Conservation (phyloP, 108 stramenopile species). For the Fragilaria radians region DNA sequence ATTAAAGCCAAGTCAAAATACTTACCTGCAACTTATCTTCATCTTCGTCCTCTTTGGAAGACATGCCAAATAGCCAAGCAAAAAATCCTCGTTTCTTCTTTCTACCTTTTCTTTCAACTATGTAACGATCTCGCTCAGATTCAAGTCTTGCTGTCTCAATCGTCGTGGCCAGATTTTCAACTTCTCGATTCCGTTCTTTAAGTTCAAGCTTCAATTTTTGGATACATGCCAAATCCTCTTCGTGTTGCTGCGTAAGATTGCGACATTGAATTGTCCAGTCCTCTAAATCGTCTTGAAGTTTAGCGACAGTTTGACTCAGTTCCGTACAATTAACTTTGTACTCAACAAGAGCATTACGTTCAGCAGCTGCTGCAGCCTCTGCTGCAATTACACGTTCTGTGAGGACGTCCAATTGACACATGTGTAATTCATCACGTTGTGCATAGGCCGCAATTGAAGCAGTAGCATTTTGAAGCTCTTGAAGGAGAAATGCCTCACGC, state of each 20-base stretch:
- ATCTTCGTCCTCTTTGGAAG: constrained; percentile 22
- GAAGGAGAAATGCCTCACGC: constrained; percentile 24
- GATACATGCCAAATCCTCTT: constrained; percentile 19
- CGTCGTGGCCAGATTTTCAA: constrained; percentile 40
- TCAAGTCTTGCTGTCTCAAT: constrained; percentile 35
- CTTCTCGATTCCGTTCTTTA: constrained; percentile 45
- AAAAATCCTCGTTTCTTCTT: constrained; percentile 35
- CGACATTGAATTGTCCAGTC: constrained; percentile 36
- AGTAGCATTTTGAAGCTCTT: constrained; percentile 40
- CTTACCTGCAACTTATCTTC: constrained; percentile 29
- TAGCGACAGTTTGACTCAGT: constrained; percentile 23
- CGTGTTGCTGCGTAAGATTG: constrained; percentile 18
- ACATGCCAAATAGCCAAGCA: constrained; percentile 39
- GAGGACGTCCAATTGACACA: constrained; percentile 53
- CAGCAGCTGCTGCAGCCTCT: constrained; percentile 42
- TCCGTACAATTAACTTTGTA: constrained; percentile 64
- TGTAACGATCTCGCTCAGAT: constrained; percentile 10
- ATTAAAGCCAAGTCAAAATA: too few relatives aligned
- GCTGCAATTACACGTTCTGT: constrained; percentile 69
- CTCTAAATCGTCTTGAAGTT: constrained; percentile 38
- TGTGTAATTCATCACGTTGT: constrained; percentile 44
- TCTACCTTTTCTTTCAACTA: constrained; percentile 7
- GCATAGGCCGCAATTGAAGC: constrained; percentile 16
- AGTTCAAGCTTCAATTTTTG: constrained; percentile 25
- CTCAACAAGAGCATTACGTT: constrained; percentile 48